Evolutionary conservation across 495 filamentous ascomycete genomes (phyloP), one percentile per base, ranked within the genome.

Genomic region (Neurospora africana): DNA sequence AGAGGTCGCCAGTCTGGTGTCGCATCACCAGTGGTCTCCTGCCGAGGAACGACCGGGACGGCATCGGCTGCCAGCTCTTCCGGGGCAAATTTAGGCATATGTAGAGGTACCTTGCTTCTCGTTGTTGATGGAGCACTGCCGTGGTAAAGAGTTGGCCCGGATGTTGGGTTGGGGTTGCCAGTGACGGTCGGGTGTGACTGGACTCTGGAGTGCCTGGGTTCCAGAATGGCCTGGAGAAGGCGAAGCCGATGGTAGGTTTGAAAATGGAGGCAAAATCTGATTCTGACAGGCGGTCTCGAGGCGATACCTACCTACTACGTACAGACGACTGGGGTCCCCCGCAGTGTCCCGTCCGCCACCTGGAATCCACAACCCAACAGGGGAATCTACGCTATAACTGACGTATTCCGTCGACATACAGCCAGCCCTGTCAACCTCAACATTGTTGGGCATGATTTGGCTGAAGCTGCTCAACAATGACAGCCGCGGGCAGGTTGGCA

Each of bases 1-100:
- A 88, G 74, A 33, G 87, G 85, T 13, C 78, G 81, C 88, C 88
- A 90, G 71, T 68, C 43, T 27, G 37, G 43, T 39, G 30, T 5
- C 3, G 15, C 68, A 53, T 81, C 80, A 53, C 78, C 70, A 37
- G 81, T 30, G 9, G 37, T 33, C 21, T 23, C 43, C 3, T 73
- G 40, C 21, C 72, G 67, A n/a, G n/a, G n/a, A 72, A 81, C 72
- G 72, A 78, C 47, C 73, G 81, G 61, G 36, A 70, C 43, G 13
- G 75, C 74, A 71, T 81, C 80, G 68, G 72, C 72, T 35, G 82
- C 79, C 72, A 81, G 70, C 72, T 83, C 78, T 17, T 74, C 72
- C n/a, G 78, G 78, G 41, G 72, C 67, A 69, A 76, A 79, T 15
- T 33, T 61, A 39, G 37, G 17, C 69, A 44, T 58, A 65, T 65